A percentile compares a stretch with the other conserved stretches of the same genome.
Evolutionary conservation across 805 yeast species (phyloP).

Genomic region (Pichia occidentalis): DNA sequence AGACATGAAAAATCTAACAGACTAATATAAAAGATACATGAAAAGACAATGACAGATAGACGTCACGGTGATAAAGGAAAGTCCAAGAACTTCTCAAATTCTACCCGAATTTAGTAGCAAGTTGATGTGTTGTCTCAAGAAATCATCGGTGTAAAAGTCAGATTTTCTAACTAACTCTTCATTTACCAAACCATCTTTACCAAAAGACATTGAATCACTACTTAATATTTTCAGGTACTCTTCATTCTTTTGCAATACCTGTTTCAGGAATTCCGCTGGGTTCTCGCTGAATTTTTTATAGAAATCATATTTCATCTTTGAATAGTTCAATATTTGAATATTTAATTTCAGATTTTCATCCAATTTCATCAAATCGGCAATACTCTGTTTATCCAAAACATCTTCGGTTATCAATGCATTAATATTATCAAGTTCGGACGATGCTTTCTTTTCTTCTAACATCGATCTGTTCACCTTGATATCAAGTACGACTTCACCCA

Average conservation of each 20-base stretch:
- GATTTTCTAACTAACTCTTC: slow-evolving; percentile 87
- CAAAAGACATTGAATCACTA: slow-evolving; percentile 51
- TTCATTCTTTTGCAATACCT: slow-evolving; percentile 73
- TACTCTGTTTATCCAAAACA: slow-evolving; percentile 36
- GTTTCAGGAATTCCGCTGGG: slow-evolving; percentile 68
- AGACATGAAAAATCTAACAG: slow-evolving; percentile 1
- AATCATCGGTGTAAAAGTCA: slow-evolving; percentile 72
- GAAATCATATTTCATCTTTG: slow-evolving; percentile 66
- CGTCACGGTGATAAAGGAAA: too few relatives aligned
- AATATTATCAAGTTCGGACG: slow-evolving; percentile 34
- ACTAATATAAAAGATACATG: background rate
- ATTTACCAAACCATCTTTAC: slow-evolving; percentile 37
- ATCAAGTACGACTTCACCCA: slow-evolving; percentile 78
- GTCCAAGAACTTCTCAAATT: slow-evolving; percentile 22
- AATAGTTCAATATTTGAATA: slow-evolving; percentile 46
- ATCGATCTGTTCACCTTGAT: slow-evolving; percentile 46
- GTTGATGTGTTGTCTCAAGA: slow-evolving; percentile 73
- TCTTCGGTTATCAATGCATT: slow-evolving; percentile 39
- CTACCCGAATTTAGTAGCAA: slow-evolving; percentile 57
- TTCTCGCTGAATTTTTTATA: slow-evolving; percentile 66
- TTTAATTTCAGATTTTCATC: slow-evolving; percentile 38
- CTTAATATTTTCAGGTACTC: slow-evolving; percentile 79
- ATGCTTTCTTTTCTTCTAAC: slow-evolving; percentile 33
- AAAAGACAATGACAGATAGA: background rate
- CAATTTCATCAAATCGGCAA: slow-evolving; percentile 32